Evolutionary conservation across 805 yeast genomes (phyloP), one percentile per base, ranked within the genome.

Genomic region (Cyberlindnera xishuangbannaensis): DNA sequence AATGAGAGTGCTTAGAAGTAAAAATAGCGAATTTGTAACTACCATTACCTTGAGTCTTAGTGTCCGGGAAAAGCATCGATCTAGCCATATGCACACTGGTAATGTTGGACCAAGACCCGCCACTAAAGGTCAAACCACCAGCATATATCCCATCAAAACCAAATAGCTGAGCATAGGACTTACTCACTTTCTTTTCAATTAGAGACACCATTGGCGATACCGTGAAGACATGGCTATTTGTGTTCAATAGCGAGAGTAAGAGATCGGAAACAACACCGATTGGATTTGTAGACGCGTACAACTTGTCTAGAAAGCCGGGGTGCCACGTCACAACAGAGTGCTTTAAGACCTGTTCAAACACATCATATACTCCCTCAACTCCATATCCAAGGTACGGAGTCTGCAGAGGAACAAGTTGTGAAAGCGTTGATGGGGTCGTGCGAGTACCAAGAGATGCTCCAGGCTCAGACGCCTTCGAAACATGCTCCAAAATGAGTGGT

Each of bases 81-180:
- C 94, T 64, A 0, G 95, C 95, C 51, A 78, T 76, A 42, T 83
- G 88, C 59, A 85, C 50, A 37, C 84, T 73, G 3, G 92, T 84
- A 33, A 81, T 71, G 55, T 84, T 84, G 7, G 94, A 82, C 78
- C 87, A 84, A 5, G 90, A 79, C 0, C 95, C 95, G 14, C 95
- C 95, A 15, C 86, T 71, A 53, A 84, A 82, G 1, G 95, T 85
- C 44, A 85, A 61, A 0, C 95, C 95, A 17, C 95, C 95, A 28
- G 88, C 73, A 20, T 64, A 61, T 3, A 60, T 60, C 6, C 69
- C 70, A 16, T 45, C 44, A 47, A 69, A 82, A 0, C 83, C 78
- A 57, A 81, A 83, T 48, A 78, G 41, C 27, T 58, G 51, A 5
- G 95, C 95, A 50, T 85, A 85, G 34, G 76, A 71, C 28, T 65